Base-by-base conservation (phyloP, 768 basidiomycete species). In the Glaciozyma martinii region DNA sequence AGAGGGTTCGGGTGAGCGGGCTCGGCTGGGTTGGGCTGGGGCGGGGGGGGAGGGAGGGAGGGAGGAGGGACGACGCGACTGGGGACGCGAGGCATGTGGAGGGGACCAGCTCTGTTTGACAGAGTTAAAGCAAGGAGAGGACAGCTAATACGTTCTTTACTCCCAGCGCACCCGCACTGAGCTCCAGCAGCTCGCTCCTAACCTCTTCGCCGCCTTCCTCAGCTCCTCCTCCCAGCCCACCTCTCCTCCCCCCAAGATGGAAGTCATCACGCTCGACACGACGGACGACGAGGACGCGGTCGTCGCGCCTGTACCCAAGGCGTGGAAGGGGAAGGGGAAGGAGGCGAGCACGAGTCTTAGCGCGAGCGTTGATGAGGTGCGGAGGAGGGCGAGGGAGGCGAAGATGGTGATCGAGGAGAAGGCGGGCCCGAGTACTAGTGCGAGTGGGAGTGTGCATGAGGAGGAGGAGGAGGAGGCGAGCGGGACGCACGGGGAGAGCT, bases 151-250 rank as follows among this genome's bases (percentile, higher is more conserved):
- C 5, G 8, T 19, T 19, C 15, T 47, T 50, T 33, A 13, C 57
- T 16, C 27, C 23, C 56, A 69, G 68, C 64, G 68, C 30, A 47
- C 64, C n/a, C 59, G 44, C 5, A 7, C 55, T 15, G 49, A 53
- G 16, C 32, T 69, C 2, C 5, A 6, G 21, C 1, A 42, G 0
- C 15, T 27, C 33, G 68, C 62, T 12, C 64, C 68, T 5, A 2
- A 18, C 40, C 59, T 69, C 33, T 59, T 69, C 56, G 33, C 50
- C 40, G 44, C 2, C 2, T 60, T 53, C 63, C 40, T 56, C 15
- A 25, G 56, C 1, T 29, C 49, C 13, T 13, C 49, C 49, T 18
- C 37, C 18, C 10, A 9, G 15, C 29, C 60, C 3, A 16, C 44
- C 5, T 19, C 49, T 16, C 5, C 49, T 33, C 27, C 13, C 46